phyloP scores from a whole-genome alignment of 805 yeast species.

The Ascoidea rubescens region DNA sequence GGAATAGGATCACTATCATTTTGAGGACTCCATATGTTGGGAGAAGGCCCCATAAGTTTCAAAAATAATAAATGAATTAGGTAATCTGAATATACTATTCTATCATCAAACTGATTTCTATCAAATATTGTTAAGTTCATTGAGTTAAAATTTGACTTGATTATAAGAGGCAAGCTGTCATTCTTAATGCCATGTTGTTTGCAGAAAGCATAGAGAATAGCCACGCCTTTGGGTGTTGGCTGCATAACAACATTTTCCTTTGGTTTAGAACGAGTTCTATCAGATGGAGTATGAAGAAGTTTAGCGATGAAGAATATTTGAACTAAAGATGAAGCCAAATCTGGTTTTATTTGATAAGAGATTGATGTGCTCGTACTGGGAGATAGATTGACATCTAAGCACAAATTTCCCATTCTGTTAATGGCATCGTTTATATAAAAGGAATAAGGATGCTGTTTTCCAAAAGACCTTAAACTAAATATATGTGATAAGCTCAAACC shows the following conservation, averaged over 20 bases:
- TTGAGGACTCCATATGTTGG: constrained; percentile 57
- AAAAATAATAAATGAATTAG: constrained; percentile 53
- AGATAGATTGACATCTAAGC: constrained; percentile 31
- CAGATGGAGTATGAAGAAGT: constrained; percentile 61
- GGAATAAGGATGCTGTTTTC: constrained; percentile 29
- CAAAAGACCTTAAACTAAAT: constrained; percentile 15
- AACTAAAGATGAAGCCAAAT: constrained; percentile 33
- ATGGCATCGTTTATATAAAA: constrained; percentile 43
- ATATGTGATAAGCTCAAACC: too few species aligned
- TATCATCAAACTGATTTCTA: constrained; percentile 42
- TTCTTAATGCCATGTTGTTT: constrained; percentile 36
- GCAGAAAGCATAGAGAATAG: constrained; percentile 49
- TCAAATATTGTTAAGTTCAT: constrained; percentile 61
- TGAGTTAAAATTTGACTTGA: constrained; percentile 48
- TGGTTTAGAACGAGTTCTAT: constrained; percentile 43
- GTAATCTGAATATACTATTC: constrained; percentile 44
- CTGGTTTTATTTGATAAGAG: constrained; percentile 37
- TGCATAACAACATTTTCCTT: constrained; percentile 38
- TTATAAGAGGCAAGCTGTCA: constrained; percentile 26
- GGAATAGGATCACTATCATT: constrained; percentile 37
- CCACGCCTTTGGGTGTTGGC: constrained; percentile 87
- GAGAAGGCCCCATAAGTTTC: constrained; percentile 46
- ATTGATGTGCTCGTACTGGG: constrained; percentile 35
- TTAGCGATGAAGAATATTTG: constrained; percentile 43
- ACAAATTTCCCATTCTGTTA: constrained; percentile 32